A percentile compares a stretch with the other conserved stretches of the same genome.
Conservation (phyloP, 1,284 basidiomycete species). For the Ceratobasidium papillatum region DNA sequence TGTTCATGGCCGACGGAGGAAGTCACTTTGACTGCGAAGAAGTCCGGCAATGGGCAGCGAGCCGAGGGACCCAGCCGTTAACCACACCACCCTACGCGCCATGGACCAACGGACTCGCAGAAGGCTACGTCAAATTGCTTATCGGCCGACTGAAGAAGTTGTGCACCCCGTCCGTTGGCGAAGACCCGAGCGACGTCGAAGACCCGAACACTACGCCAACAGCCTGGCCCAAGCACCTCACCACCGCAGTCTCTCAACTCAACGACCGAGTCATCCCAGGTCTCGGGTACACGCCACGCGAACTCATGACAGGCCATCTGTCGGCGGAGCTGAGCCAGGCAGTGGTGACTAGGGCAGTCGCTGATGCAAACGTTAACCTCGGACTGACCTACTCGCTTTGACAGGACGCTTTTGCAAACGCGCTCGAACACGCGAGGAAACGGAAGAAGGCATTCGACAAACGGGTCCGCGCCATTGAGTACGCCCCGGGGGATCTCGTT, state of each 20-base stretch:
- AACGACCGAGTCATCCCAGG: constrained; percentile 42
- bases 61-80: constrained; percentile 43
- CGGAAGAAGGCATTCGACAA: neutral
- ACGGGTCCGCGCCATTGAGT: neutral
- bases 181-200: constrained; percentile 1
- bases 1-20: constrained; percentile 55
- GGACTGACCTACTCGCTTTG: neutral
- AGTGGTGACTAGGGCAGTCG: neutral
- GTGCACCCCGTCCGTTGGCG: constrained; percentile 52
- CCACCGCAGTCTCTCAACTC: constrained; percentile 36
- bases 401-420: neutral
- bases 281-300: constrained; percentile 42
- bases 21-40: constrained; percentile 54
- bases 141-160: constrained; percentile 49
- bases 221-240: constrained; percentile 44
- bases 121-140: constrained; percentile 48
- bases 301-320: constrained; percentile 41
- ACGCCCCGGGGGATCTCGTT: neutral
- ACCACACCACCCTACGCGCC: constrained; percentile 54
- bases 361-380: neutral
- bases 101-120: constrained; percentile 55
- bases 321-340: neutral
- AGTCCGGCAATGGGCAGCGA: constrained; percentile 49
- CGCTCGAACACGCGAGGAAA: neutral
- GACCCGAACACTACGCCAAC: neutral